Percentiles rank a stretch among this genome's conserved stretches.
Evolutionary conservation across 2,329 filamentous ascomycete species (phyloP).

Genomic region (Fonsecaea pedrosoi): DNA sequence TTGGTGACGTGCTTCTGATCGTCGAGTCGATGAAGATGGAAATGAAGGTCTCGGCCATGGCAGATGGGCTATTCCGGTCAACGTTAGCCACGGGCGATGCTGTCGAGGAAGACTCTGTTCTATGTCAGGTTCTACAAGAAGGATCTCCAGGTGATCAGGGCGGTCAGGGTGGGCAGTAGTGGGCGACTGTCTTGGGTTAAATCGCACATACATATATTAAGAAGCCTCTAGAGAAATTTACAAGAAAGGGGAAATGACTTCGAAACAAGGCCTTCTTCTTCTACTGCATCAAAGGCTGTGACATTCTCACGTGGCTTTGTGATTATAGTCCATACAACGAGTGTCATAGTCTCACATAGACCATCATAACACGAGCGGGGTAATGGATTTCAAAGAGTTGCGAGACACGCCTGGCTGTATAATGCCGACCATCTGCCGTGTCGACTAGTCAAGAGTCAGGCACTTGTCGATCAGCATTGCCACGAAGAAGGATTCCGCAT

Average conservation of each 20-base stretch:
- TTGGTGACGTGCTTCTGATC: conserved; percentile 44
- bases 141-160: background rate
- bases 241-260: no score
- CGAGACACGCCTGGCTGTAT: background rate
- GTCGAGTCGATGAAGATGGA: conserved; percentile 55
- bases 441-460: background rate
- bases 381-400: no score
- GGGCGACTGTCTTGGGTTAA: background rate
- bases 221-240: no score
- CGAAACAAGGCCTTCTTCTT: no score
- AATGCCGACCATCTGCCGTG: background rate
- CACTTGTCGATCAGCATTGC: background rate
- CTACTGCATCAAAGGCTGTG: no score
- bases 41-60: conserved; percentile 41
- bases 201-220: no score
- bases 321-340: no score
- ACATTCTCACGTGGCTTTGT: no score
- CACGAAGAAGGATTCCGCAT: background rate
- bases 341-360: no score
- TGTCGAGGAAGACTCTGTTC: conserved; percentile 1
- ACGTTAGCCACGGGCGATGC: background rate
- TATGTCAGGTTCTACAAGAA: conserved; percentile 4
- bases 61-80: background rate
- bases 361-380: no score
- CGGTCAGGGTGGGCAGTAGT: background rate